Base-by-base conservation (phyloP, 257 asterid species). In the Forsythia suspensa region DNA sequence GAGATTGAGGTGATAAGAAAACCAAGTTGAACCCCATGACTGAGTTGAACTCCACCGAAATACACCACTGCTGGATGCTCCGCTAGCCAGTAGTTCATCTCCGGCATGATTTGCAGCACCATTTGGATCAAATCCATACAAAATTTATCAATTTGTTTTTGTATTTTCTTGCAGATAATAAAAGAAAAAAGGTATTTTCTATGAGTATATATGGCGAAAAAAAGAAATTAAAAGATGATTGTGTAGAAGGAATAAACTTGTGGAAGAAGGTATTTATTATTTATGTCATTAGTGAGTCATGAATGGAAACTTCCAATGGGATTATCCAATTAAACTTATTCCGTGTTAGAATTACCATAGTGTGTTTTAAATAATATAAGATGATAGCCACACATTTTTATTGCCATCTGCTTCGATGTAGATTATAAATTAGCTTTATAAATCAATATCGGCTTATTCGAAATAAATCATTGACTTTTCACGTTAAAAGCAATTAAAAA, bases 31-130 rank as follows among this genome's bases (percentile, higher is more conserved):
- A 16, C 87, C 92, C 92, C 93, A 93, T 40, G 85, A 34, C 4
- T 85, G 71, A 24, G 88, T 79, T 34, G 90, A 79, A 81, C 96
- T 92, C 98, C 98, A 93, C 69, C 92, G 96, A 92, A 93, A 74
- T 83, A 24, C 24, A 85, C 89, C 24, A 91, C 48, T 2, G 84
- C 36, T 0, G 92, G 93, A 77, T 92, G 96, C 74, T 93, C 93
- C 34, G 97, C 85, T 3, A 93, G 81, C 15, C 34, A 77, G 80
- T 86, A 90, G 57, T 80, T 89, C 4, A 88, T 10, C 20, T 16
- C 76, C 43, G 70, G 71, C 80, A 80, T 43, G 67, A 51, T 0
- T 73, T 70, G 55, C 3, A 65, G 24, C 80, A 81, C 77, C 41
- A 57, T 51, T 75, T 40, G 66, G 75, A 38, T 73, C 21, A 13